Evolutionary conservation across 352 stramenopile genomes (phyloP), one percentile per base, ranked within the genome.

Genomic region (Plasmopara muralis): DNA sequence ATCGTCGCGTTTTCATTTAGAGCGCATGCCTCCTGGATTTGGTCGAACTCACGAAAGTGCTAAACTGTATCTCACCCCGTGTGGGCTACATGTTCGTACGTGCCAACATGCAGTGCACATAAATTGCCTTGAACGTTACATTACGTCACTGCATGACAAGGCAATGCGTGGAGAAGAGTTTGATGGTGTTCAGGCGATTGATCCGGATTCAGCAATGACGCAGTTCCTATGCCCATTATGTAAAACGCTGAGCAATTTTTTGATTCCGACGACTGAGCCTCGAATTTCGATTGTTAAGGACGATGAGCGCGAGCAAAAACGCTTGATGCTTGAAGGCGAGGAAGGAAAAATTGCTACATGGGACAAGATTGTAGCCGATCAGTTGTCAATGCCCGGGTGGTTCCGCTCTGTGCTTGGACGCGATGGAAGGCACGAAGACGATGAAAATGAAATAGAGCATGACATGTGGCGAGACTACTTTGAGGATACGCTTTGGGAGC

Each of bases 181-280:
- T 61, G 84, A 94, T 55, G 84, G 84, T 9, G 80, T 90, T 50
- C 84, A 94, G 61, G 84, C 84, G 5, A 92, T 94, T 37, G 84
- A 94, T 58, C 79, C 79, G 8, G 84, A 94, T 55, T 89, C 84
- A 37, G 73, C 78, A 9, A 94, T 94, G 84, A 94, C 78, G 6
- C 84, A 97, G 58, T 97, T 96, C 25, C 55, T 97, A 42, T 97
- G 89, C 50, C 89, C 89, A 8, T 51, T 97, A 44, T 97, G 89
- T 64, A 97, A 97, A 68, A 93, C 74, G 7, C 53, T 97, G 29
- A 93, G 83, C 57, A 97, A 97, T 55, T 90, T 95, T 41, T 62
- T 97, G 28, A 77, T 97, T 29, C 88, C 89, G 20, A 85, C 77
- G 7, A 77, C 75, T 6, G 74, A 87, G 43, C 76, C 77, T 5